Evolutionary conservation across 2,329 filamentous ascomycete genomes (phyloP).

Genomic region (Aspergillus quadrilineatus): DNA sequence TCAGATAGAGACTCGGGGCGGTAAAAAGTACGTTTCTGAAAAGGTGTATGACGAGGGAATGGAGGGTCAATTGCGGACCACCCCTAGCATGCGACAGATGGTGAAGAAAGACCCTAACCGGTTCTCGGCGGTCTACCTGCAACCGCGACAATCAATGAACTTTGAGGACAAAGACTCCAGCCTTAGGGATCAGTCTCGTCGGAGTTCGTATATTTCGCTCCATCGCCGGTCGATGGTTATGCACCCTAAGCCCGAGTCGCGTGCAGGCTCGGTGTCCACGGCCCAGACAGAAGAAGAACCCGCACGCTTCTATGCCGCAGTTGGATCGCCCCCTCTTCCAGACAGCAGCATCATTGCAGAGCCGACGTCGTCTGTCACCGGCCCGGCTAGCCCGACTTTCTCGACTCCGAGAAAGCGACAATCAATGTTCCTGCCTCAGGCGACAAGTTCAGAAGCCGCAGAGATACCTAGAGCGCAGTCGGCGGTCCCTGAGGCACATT

Average conservation of each 20-base stretch:
- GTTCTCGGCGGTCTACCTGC: slow-evolving; percentile 30
- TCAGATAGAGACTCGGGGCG: slow-evolving; percentile 48
- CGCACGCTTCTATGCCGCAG: slow-evolving; percentile 20
- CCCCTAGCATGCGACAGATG: slow-evolving; percentile 31
- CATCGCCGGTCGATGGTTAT: slow-evolving; percentile 30
- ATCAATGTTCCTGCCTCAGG: slow-evolving; percentile 24
- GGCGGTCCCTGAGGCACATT: slow-evolving; percentile 25
- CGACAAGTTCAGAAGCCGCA: slow-evolving; percentile 18
- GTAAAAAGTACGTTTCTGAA: slow-evolving; percentile 45
- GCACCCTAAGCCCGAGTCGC: slow-evolving; percentile 24
- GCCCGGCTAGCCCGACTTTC: slow-evolving; percentile 22
- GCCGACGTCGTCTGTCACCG: slow-evolving; percentile 14
- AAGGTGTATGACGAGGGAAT: slow-evolving; percentile 31
- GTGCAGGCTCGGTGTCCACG: slow-evolving; percentile 30
- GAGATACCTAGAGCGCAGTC: slow-evolving; percentile 24
- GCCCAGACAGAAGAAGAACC: slow-evolving; percentile 24
- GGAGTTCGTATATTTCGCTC: slow-evolving; percentile 31
- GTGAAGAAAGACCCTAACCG: slow-evolving; percentile 38
- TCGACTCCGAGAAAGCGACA: slow-evolving; percentile 28
- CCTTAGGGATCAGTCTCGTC: slow-evolving; percentile 25
- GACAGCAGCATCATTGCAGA: slow-evolving; percentile 17
- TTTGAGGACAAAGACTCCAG: slow-evolving; percentile 28
- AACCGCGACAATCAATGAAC: slow-evolving; percentile 25
- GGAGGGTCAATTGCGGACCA: slow-evolving; percentile 27
- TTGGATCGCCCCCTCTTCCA: slow-evolving; percentile 5